Evolutionary conservation across 495 filamentous ascomycete genomes (phyloP).

Genomic region (Penicillium pulvis): DNA sequence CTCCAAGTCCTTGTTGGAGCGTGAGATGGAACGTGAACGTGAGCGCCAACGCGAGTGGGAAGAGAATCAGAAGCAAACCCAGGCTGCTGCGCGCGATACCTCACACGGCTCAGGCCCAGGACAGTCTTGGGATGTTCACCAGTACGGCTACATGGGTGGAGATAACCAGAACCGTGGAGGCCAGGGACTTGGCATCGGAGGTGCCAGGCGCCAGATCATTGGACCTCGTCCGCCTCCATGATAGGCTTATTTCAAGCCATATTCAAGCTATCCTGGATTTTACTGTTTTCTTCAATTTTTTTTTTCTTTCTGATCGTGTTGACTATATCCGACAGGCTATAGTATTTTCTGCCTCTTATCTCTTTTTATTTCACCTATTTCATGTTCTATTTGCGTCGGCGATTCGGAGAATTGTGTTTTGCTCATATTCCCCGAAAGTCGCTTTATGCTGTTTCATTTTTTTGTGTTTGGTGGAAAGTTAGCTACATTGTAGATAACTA

Average conservation of each 20-base stretch:
- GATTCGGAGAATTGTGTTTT: conserved; percentile 17
- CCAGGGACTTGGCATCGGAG: conserved; percentile 68
- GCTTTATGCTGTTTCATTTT: conserved; percentile 3
- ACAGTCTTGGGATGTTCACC: conserved; percentile 78
- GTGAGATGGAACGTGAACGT: conserved; percentile 95
- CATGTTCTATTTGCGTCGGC: conserved; percentile 22
- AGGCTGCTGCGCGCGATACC: conserved; percentile 51
- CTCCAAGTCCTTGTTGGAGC: conserved; percentile 80
- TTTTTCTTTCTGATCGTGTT: conserved; percentile 10
- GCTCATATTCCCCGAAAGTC: neutral
- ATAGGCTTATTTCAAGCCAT: conserved; percentile 6
- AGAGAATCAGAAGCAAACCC: conserved; percentile 75
- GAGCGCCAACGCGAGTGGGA: conserved; percentile 96
- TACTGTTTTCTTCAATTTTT: neutral
- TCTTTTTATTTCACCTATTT: neutral
- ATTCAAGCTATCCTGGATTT: conserved; percentile 5
- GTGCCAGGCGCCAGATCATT: conserved; percentile 76
- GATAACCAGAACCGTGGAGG: conserved; percentile 78
- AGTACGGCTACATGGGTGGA: conserved; percentile 85
- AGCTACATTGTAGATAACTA: conserved; percentile 5
- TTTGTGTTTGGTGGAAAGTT: neutral
- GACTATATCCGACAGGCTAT: neutral
- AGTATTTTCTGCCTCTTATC: neutral
- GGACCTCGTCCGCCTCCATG: conserved; percentile 69
- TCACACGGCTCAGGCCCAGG: conserved; percentile 57